Percentiles rank a stretch among this genome's conserved stretches.
Conservation (phyloP, 2,329 filamentous ascomycete genomes). For the Aspergillus brunneoviolaceus region DNA sequence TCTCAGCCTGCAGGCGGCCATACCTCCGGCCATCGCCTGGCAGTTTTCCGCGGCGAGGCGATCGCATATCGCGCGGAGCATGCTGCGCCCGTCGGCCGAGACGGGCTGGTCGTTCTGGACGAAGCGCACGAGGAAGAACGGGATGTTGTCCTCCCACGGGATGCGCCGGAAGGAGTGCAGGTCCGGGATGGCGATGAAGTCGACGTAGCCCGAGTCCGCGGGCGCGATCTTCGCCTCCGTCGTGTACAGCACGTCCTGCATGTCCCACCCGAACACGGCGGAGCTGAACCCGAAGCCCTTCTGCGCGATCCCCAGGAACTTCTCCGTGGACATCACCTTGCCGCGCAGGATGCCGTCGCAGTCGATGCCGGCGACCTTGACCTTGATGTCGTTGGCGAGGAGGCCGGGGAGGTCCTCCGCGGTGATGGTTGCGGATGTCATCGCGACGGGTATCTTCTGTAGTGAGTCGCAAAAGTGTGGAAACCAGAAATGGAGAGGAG, state of each 20-base stretch:
- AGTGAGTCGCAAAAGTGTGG: background rate
- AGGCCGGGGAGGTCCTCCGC: constrained; percentile 63
- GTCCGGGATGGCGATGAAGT: constrained; percentile 78
- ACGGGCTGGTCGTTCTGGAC: constrained; percentile 71
- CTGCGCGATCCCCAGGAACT: constrained; percentile 76
- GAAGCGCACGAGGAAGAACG: constrained; percentile 81
- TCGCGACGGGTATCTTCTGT: constrained; percentile 3
- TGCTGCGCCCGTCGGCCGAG: constrained; percentile 72
- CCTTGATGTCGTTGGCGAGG: constrained; percentile 68
- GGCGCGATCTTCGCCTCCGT: constrained; percentile 66
- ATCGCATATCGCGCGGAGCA: constrained; percentile 66
- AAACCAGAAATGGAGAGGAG: background rate
- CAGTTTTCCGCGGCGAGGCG: constrained; percentile 66
- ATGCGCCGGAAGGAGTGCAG: constrained; percentile 73
- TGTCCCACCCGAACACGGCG: constrained; percentile 92
- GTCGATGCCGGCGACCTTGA: constrained; percentile 84
- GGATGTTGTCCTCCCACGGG: constrained; percentile 83
- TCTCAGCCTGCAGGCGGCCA: background rate
- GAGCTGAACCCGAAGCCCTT: constrained; percentile 88
- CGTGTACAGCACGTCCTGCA: constrained; percentile 83
- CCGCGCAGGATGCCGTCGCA: constrained; percentile 82
- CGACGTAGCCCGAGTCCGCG: constrained; percentile 86
- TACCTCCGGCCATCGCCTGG: constrained; percentile 85
- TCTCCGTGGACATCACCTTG: constrained; percentile 87
- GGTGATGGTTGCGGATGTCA: constrained; percentile 42